Conservation (phyloP, 768 basidiomycete species). For the Leucocoprinus birnbaumii region DNA sequence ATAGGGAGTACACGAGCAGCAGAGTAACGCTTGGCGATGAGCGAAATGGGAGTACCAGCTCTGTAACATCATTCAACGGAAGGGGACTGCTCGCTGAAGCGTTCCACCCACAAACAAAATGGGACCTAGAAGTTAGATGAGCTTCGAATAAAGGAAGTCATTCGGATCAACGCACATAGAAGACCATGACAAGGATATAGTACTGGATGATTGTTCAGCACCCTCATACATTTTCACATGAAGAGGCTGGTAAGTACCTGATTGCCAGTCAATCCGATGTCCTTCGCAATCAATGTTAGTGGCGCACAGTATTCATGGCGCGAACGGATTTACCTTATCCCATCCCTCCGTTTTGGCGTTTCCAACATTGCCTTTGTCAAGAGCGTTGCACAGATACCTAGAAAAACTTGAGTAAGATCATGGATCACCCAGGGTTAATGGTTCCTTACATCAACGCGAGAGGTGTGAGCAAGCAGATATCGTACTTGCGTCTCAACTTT, state of each 20-base stretch:
- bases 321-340: slow-evolving; percentile 45
- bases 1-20: slow-evolving; percentile 44
- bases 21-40: slow-evolving; percentile 46
- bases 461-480: slow-evolving; percentile 38
- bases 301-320: too few relatives aligned
- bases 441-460: slow-evolving; percentile 37
- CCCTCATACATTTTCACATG: neutral
- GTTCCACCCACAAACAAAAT: slow-evolving; percentile 38
- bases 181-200: slow-evolving; percentile 46
- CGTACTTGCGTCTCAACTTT: slow-evolving; percentile 37
- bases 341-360: slow-evolving; percentile 53
- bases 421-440: neutral
- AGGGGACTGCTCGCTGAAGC: neutral
- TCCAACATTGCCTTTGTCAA: slow-evolving; percentile 48
- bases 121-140: slow-evolving; percentile 29
- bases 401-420: neutral
- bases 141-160: neutral
- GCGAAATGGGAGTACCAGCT: slow-evolving; percentile 46
- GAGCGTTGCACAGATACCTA: slow-evolving; percentile 48
- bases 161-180: slow-evolving; percentile 30
- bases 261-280: slow-evolving; percentile 40
- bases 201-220: slow-evolving; percentile 28
- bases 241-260: slow-evolving; percentile 25
- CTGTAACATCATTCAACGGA: slow-evolving; percentile 18
- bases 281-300: slow-evolving; percentile 22